phyloP scores from a whole-genome alignment of 2,329 filamentous ascomycete species.

The Ustulina deusta region DNA sequence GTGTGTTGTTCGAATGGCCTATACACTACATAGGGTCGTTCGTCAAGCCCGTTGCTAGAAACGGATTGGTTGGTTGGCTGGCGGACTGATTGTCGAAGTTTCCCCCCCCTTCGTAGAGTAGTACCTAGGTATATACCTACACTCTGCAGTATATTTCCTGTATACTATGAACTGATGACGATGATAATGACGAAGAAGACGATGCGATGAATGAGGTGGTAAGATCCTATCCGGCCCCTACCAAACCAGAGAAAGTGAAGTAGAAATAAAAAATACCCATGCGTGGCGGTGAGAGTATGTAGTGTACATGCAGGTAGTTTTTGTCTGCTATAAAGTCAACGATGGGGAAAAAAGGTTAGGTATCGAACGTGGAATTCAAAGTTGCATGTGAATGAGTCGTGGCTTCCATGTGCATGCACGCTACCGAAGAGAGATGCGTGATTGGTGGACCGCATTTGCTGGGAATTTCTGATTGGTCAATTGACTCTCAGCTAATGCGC shows the following conservation, averaged over 20 bases:
- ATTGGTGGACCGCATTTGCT: conserved; percentile 15
- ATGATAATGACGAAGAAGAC: not conserved
- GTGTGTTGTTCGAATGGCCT: conserved; percentile 6
- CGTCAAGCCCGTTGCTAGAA: not conserved
- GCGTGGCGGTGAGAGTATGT: conserved; percentile 15
- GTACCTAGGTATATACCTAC: not conserved
- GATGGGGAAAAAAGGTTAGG: not conserved
- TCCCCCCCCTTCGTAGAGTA: not conserved
- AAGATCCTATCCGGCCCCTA: no score
- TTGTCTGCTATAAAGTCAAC: no score
- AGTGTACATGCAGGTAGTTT: no score
- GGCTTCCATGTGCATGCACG: conserved; percentile 2
- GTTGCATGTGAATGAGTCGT: conserved; percentile 15
- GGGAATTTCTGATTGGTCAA: conserved; percentile 33
- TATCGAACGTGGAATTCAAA: not conserved
- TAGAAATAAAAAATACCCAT: not conserved
- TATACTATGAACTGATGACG: not conserved
- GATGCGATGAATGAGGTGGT: conserved; percentile 12
- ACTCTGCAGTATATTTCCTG: no score
- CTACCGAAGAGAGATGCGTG: not conserved
- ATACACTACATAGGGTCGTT: not conserved
- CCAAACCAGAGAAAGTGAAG: not conserved
- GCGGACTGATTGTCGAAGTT: not conserved
- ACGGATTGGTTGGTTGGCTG: not conserved
- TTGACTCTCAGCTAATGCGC: conserved; percentile 13